Conservation (phyloP, 1,139 yeast species). For the Yamadazyma aaseri region DNA sequence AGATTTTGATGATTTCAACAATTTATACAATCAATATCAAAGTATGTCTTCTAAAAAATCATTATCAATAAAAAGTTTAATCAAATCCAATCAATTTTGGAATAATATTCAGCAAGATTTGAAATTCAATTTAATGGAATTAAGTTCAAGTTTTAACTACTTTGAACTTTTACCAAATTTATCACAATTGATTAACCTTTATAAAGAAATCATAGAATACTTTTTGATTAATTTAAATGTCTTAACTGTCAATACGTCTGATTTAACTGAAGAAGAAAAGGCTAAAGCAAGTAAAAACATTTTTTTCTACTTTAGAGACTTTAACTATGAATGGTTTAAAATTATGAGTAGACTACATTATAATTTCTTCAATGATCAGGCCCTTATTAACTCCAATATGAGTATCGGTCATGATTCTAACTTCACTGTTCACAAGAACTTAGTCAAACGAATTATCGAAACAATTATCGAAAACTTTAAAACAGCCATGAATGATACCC, state of each 20-base stretch:
- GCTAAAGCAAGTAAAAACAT: conserved; percentile 18
- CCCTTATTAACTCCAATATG: conserved; percentile 10
- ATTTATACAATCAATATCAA: conserved; percentile 9
- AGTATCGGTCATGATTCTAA: conserved; percentile 11
- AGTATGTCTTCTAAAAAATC: conserved; percentile 1
- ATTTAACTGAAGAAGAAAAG: conserved; percentile 19
- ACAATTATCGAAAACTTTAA: conserved; percentile 16
- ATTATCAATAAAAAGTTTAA: conserved; percentile 12
- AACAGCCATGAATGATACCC: conserved; percentile 1
- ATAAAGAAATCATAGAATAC: conserved; percentile 30
- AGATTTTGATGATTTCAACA: conserved; percentile 7
- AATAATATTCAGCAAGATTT: conserved; percentile 34
- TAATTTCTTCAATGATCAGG: conserved; percentile 15
- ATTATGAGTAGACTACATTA: conserved; percentile 24
- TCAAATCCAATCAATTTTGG: conserved; percentile 31
- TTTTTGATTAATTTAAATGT: conserved; percentile 24
- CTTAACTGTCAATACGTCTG: conserved; percentile 15
- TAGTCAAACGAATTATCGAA: conserved; percentile 12
- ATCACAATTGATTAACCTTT: conserved; percentile 22
- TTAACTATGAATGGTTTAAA: conserved; percentile 24
- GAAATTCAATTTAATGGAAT: conserved; percentile 23
- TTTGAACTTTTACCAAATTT: conserved; percentile 32
- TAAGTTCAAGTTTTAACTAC: conserved; percentile 18
- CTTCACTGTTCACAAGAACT: conserved; percentile 12
- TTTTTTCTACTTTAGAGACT: conserved; percentile 27